phyloP scores from a whole-genome alignment of 192 early-diverging fungal species.

The Linnemannia hyalina region DNA sequence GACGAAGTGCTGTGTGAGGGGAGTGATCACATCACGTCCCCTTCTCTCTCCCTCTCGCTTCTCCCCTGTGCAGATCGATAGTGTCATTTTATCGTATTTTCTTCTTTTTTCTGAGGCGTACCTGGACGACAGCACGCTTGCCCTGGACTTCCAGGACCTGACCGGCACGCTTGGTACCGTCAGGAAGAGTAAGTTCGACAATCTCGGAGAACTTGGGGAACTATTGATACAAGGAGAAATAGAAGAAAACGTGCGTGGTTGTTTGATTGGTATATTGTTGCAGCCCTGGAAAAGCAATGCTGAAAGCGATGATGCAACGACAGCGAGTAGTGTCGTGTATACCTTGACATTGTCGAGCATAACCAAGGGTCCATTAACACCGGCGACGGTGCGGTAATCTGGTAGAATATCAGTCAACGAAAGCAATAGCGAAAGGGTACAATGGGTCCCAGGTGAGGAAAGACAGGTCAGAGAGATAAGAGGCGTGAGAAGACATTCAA shows the following conservation, averaged over 20 bases:
- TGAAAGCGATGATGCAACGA: background rate
- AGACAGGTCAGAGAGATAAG: background rate
- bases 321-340: constrained; percentile 13
- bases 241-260: background rate
- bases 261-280: background rate
- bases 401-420: constrained; percentile 6
- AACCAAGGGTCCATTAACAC: constrained; percentile 98
- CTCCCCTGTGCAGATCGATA: constrained; percentile 1
- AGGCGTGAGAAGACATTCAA: background rate
- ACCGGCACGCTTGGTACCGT: constrained; percentile 94
- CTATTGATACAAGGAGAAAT: constrained; percentile 49
- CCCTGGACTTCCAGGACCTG: constrained; percentile 98
- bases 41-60: background rate
- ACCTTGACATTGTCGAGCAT: constrained; percentile 99
- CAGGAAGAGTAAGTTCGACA: constrained; percentile 95
- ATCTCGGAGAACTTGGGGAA: constrained; percentile 98
- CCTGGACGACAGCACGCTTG: constrained; percentile 95
- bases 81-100: background rate
- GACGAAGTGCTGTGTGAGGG: constrained; percentile 10
- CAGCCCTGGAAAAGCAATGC: background rate
- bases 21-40: constrained; percentile 42
- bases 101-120: constrained; percentile 31
- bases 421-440: background rate
- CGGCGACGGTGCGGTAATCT: constrained; percentile 98
- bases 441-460: background rate